These are phyloP conservation scores for Lumnitzera racemosa DNA, from an alignment of 345 rosid species.

Conservation along the genomic window DNA sequence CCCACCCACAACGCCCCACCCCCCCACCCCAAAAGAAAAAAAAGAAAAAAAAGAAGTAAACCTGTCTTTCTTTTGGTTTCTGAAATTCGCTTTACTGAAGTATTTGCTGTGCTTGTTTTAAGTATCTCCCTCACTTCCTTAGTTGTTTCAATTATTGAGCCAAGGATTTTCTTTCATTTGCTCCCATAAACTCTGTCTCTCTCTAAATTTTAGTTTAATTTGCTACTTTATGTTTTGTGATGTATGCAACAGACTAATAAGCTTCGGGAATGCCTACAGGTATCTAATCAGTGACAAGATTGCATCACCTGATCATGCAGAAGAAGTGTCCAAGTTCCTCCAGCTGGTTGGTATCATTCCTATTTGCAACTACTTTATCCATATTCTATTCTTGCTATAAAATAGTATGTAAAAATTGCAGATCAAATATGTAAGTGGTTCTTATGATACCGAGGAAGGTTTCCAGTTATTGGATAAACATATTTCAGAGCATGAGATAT, in stretches of 20 bases:
- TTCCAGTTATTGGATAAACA: conserved; percentile 64
- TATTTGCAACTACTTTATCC: conserved; percentile 1
- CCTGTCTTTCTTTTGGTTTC: too few species aligned
- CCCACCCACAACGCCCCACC: too few species aligned
- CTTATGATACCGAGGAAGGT: conserved; percentile 81
- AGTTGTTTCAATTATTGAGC: neutral
- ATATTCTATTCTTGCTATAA: neutral
- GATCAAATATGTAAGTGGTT: conserved; percentile 91
- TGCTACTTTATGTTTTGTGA: neutral
- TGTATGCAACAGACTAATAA: neutral
- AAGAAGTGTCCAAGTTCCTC: conserved; percentile 55
- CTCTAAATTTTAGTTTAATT: neutral
- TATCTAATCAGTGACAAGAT: conserved; percentile 53
- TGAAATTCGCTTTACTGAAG: too few species aligned
- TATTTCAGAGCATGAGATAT: conserved; percentile 61
- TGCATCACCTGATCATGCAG: conserved; percentile 34
- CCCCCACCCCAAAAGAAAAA: too few species aligned
- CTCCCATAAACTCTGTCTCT: conserved; percentile 1
- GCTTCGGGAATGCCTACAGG: conserved; percentile 24
- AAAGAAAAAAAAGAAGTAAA: too few species aligned
- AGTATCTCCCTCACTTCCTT: neutral
- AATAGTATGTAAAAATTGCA: conserved; percentile 15
- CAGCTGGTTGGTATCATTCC: conserved; percentile 55
- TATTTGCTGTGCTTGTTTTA: too few species aligned
- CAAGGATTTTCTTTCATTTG: neutral